A percentile compares a stretch with the other conserved stretches of the same genome.
Conservation (phyloP, 768 basidiomycete species). For the Podaxis sp. region DNA sequence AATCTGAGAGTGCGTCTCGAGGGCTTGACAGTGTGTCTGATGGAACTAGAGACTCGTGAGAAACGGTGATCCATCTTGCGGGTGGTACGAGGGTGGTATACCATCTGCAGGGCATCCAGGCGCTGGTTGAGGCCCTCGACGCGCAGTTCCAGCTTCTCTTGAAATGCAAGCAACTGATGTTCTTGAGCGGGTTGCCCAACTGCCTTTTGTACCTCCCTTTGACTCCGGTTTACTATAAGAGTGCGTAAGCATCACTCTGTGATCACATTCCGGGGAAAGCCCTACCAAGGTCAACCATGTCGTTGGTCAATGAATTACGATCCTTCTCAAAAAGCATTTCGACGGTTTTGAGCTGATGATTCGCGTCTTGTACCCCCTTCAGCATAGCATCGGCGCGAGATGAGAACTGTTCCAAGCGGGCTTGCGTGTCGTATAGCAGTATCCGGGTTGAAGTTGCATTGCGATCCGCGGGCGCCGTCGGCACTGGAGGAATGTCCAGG, state of each 20-base stretch:
- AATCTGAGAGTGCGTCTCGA: constrained; percentile 54
- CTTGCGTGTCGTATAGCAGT: constrained; percentile 72
- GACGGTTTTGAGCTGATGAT: constrained; percentile 49
- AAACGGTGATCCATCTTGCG: constrained; percentile 5
- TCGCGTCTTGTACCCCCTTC: constrained; percentile 47
- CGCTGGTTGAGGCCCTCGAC: constrained; percentile 52
- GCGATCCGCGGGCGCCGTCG: constrained; percentile 57
- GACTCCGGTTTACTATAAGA: constrained; percentile 56
- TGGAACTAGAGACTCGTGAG: constrained; percentile 34
- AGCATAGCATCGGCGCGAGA: constrained; percentile 52
- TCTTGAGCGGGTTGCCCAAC: constrained; percentile 58
- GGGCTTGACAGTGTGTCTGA: constrained; percentile 40
- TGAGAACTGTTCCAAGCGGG: constrained; percentile 67
- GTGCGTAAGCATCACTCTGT: constrained; percentile 29
- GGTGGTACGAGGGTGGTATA: constrained; percentile 23
- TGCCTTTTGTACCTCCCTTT: constrained; percentile 56
- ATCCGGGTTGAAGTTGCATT: constrained; percentile 69
- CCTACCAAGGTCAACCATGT: constrained; percentile 57
- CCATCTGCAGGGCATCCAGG: constrained; percentile 53
- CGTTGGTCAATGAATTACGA: constrained; percentile 52
- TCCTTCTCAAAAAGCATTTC: constrained; percentile 60
- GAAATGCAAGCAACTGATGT: constrained; percentile 33
- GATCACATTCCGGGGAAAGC: constrained; percentile 29
- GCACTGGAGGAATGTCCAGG: constrained; percentile 28
- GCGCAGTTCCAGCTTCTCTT: constrained; percentile 38